Percentiles rank a stretch among this genome's conserved stretches.
These are phyloP conservation scores for Ceratobasidium sp. DNA, from an alignment of 1,284 basidiomycete genomes.

Conservation along the genomic window DNA sequence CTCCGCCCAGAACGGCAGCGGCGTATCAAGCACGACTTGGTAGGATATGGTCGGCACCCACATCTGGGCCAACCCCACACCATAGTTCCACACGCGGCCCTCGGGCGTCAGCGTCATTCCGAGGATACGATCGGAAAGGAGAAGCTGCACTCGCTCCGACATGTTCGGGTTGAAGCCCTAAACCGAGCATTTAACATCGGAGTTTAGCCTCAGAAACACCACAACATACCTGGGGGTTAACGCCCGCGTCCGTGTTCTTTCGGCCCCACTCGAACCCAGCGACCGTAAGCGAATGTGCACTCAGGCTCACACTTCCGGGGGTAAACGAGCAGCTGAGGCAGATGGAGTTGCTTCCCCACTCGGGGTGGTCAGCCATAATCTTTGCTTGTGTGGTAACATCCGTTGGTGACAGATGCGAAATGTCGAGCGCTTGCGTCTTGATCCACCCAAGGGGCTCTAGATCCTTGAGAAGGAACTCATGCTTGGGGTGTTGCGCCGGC, in stretches of 20 bases:
- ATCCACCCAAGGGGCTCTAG: slow-evolving; percentile 98
- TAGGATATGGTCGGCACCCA: slow-evolving; percentile 90
- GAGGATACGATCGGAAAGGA: slow-evolving; percentile 92
- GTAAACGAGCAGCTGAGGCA: slow-evolving; percentile 97
- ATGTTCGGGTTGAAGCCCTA: slow-evolving; percentile 95
- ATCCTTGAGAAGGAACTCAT: slow-evolving; percentile 94
- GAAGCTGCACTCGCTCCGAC: slow-evolving; percentile 95
- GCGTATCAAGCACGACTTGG: slow-evolving; percentile 89
- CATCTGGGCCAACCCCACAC: slow-evolving; percentile 88
- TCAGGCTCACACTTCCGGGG: slow-evolving; percentile 95
- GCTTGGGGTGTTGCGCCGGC: slow-evolving; percentile 85
- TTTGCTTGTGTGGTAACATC: slow-evolving; percentile 97
- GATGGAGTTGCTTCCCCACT: slow-evolving; percentile 94
- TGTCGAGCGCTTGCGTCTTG: slow-evolving; percentile 94
- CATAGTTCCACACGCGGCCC: slow-evolving; percentile 94
- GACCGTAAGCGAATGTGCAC: slow-evolving; percentile 89
- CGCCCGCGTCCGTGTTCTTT: slow-evolving; percentile 88
- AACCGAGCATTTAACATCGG: slow-evolving; percentile 37
- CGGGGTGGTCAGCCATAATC: slow-evolving; percentile 94
- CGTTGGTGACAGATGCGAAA: slow-evolving; percentile 90
- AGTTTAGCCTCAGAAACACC: slow-evolving; percentile 48
- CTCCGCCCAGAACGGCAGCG: slow-evolving; percentile 95
- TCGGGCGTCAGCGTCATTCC: slow-evolving; percentile 93
- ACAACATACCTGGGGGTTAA: slow-evolving; percentile 73
- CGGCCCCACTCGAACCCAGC: slow-evolving; percentile 98